These are phyloP conservation scores for Magnolia sinica DNA, from an alignment of 164 flowering plant species.

Conservation along the genomic window DNA sequence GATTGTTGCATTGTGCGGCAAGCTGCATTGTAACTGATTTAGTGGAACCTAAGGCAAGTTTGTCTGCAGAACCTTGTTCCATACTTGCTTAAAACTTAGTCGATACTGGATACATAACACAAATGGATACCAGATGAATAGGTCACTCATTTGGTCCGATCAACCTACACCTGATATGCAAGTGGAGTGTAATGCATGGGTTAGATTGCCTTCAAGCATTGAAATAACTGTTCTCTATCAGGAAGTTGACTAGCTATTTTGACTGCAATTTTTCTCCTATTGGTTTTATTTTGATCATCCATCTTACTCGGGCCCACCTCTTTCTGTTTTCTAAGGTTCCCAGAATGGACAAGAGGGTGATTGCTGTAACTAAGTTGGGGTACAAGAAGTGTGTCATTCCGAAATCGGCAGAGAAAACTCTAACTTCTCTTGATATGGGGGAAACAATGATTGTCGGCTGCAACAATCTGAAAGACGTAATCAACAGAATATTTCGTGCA, in stretches of 20 bases:
- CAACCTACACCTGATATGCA: background rate
- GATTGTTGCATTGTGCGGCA: background rate
- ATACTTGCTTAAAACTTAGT: too few species aligned
- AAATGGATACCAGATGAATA: too few species aligned
- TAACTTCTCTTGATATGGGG: constrained; percentile 28
- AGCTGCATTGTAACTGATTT: background rate
- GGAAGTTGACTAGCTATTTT: too few species aligned
- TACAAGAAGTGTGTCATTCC: constrained; percentile 83
- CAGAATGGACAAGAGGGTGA: constrained; percentile 78
- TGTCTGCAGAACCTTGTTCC: background rate
- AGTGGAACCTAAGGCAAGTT: background rate
- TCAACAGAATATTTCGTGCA: constrained; percentile 48
- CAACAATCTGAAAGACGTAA: constrained; percentile 72
- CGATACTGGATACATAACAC: too few species aligned
- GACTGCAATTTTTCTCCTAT: background rate
- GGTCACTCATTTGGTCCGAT: background rate
- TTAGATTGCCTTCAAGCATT: background rate
- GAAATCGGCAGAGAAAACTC: constrained; percentile 44
- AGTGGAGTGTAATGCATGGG: background rate
- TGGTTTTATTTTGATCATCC: background rate
- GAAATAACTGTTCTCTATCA: background rate
- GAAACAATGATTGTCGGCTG: constrained; percentile 61
- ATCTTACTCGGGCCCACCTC: background rate
- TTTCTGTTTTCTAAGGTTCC: constrained; percentile 47
- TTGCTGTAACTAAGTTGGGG: constrained; percentile 74